Percentiles rank a stretch among this genome's conserved stretches.
Evolutionary conservation across 1,284 basidiomycete genomes (phyloP).

Genomic region (Schizophyllum commune): DNA sequence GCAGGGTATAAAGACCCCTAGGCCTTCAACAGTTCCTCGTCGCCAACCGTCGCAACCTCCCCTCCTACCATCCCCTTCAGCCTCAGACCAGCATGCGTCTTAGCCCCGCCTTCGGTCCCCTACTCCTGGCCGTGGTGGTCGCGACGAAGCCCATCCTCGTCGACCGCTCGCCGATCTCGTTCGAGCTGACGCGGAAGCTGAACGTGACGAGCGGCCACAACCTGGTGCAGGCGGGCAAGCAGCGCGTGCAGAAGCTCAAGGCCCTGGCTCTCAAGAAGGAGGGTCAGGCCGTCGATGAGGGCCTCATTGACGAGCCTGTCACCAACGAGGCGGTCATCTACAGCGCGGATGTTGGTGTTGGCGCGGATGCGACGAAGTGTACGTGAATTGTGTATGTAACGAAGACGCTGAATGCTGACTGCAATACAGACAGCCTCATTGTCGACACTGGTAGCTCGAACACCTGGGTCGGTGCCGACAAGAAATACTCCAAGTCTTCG

Average conservation of each 20-base stretch:
- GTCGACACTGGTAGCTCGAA: no score
- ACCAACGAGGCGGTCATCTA: slow-evolving; percentile 32
- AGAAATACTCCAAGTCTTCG: slow-evolving; percentile 27
- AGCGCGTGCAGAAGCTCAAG: neutral
- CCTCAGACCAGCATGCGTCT: no score
- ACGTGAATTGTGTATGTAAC: neutral
- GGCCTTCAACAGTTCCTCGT: no score
- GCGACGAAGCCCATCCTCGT: neutral
- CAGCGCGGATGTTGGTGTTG: slow-evolving; percentile 37
- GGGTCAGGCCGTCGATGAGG: neutral
- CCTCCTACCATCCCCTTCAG: no score
- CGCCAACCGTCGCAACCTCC: no score
- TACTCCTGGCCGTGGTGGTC: neutral
- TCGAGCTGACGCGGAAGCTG: slow-evolving; percentile 1
- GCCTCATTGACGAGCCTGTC: slow-evolving; percentile 7
- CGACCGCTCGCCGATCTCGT: neutral
- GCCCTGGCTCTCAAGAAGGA: neutral
- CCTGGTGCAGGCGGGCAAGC: neutral
- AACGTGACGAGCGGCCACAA: slow-evolving; percentile 3
- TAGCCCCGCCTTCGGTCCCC: neutral
- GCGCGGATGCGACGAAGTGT: slow-evolving; percentile 35
- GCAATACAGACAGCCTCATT: neutral
- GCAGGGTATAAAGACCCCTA: no score
- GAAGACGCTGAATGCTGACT: neutral
- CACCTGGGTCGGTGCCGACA: slow-evolving; percentile 20